A percentile compares a stretch with the other conserved stretches of the same genome.
Conservation (phyloP, 371 early-diverging fungal genomes). For the Mortierella sp. region DNA sequence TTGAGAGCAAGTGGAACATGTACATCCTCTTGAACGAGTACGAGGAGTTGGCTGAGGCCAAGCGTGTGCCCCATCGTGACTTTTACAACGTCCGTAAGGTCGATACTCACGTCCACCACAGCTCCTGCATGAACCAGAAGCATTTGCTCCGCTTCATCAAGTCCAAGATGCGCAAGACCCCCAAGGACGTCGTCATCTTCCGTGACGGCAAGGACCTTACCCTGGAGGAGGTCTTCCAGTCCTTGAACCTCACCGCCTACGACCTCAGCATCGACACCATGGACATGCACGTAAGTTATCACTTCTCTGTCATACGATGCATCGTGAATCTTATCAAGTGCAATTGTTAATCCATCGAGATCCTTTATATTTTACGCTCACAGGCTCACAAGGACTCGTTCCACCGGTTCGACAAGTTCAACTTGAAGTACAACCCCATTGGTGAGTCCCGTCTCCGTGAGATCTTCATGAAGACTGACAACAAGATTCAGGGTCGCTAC, state of each 20-base stretch:
- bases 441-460: constrained; percentile 81
- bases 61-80: constrained; percentile 96
- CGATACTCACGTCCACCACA: constrained; percentile 98
- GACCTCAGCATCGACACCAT: constrained; percentile 96
- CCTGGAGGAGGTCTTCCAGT: constrained; percentile 90
- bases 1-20: constrained; percentile 97
- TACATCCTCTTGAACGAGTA: constrained; percentile 93
- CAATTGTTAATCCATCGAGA: constrained; percentile 72
- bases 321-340: no score
- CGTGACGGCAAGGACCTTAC: constrained; percentile 83
- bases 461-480: constrained; percentile 97
- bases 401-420: constrained; percentile 98
- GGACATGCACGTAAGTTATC: constrained; percentile 89
- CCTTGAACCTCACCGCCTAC: constrained; percentile 95
- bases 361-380: constrained; percentile 79
- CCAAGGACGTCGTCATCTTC: constrained; percentile 85
- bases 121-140: constrained; percentile 99
- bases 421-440: constrained; percentile 96
- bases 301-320: background rate
- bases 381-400: constrained; percentile 87
- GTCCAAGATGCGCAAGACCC: constrained; percentile 89
- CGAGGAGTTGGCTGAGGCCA: constrained; percentile 94
- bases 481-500: constrained; percentile 93
- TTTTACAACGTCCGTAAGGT: constrained; percentile 99
- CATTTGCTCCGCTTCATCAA: constrained; percentile 98